Evolutionary conservation across 2,329 filamentous ascomycete species (phyloP).

Genomic region (Phaeophleospora eucalypticola): DNA sequence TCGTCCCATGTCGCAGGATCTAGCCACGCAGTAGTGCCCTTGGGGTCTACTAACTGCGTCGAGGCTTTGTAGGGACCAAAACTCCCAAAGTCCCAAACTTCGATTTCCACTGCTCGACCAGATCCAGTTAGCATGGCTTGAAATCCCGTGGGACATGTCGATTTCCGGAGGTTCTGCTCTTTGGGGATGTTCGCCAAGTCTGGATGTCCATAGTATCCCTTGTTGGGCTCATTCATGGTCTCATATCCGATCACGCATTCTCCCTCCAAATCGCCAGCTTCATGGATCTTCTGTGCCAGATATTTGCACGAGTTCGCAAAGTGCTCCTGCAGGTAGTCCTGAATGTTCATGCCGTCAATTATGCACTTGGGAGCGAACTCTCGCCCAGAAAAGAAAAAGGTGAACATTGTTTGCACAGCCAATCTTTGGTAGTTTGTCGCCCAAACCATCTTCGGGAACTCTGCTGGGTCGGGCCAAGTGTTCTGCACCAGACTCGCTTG

Average conservation of each 20-base stretch:
- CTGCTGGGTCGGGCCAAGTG: constrained; percentile 76
- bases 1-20: constrained; percentile 74
- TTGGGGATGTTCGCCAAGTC: constrained; percentile 78
- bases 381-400: constrained; percentile 83
- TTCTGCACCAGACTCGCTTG: constrained; percentile 95
- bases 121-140: constrained; percentile 90
- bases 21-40: constrained; percentile 81
- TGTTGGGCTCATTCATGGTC: constrained; percentile 90
- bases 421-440: constrained; percentile 92
- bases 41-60: constrained; percentile 75
- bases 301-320: constrained; percentile 77
- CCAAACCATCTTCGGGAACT: constrained; percentile 99
- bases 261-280: constrained; percentile 83
- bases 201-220: constrained; percentile 76
- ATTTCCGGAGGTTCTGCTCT: constrained; percentile 87
- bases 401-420: constrained; percentile 86
- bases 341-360: constrained; percentile 91
- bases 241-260: constrained; percentile 93
- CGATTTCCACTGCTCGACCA: constrained; percentile 81
- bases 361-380: constrained; percentile 96
- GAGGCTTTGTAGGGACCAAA: constrained; percentile 91
- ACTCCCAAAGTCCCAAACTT: constrained; percentile 89
- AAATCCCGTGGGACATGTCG: constrained; percentile 89
- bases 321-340: constrained; percentile 87
- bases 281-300: constrained; percentile 77